Evolutionary conservation across 805 yeast species (phyloP), one percentile per base, ranked within the genome.

Genomic region (Kodamaea restingae): DNA sequence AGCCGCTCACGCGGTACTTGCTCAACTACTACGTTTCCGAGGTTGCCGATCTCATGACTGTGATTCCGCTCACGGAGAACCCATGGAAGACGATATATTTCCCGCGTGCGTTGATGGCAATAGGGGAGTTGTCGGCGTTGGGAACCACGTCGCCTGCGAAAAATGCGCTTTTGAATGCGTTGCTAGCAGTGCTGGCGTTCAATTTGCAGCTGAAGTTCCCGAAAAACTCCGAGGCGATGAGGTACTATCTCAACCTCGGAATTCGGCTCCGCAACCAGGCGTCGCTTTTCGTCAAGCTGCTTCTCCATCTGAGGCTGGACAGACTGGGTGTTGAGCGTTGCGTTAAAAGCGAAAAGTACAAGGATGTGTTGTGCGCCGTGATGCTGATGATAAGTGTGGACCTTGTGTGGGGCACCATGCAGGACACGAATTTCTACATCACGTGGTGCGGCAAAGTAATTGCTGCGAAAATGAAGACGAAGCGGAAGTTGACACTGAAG

Each of bases 71-170:
- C 36, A 77, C 84, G 0, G 84, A 81, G 45, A 88, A 85, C 54
- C 95, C 95, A 0, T 88, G 95, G 95, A 83, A 82, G 50, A 79
- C 83, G 2, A 78, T 86, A n/a, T 87, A 85, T 58, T 79, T 87
- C 44, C 95, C 95, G 0, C 61, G 93, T 36, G 95, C 95, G 1
- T 60, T 84, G 22, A 70, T 76, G 67, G 95, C 95, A 0, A 67
- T 88, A 18, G 95, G 95, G 3, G 95, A 88, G 53, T 61, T 86
- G 18, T 75, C 81, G 18, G 80, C 88, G 2, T 57, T 81, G 29
- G 95, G 95, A 0, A 67, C 67, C 38, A 84, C 95, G 0, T 75
- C 90, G 1, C 73, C 77, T 42, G 88, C 95, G 5, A 75, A 87
- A 47, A 81, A 84, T 54, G 87, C 95, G 1, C 61, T 87, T 12